Conservation (phyloP, 1,284 basidiomycete genomes). For the Omphalotus olearius region DNA sequence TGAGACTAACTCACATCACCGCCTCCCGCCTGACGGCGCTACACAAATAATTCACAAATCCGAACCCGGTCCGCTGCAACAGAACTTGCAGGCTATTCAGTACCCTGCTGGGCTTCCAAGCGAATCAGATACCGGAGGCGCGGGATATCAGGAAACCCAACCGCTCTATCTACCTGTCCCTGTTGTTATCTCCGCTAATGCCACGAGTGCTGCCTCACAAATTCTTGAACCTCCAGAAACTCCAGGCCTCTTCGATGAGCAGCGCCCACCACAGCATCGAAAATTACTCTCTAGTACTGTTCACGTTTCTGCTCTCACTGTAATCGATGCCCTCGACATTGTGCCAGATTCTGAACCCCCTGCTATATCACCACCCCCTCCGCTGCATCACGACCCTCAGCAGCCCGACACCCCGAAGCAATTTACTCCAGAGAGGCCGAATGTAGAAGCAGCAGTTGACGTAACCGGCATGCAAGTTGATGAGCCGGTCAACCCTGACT, state of each 20-base stretch:
- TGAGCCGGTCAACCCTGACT: constrained; percentile 19
- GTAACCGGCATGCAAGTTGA: constrained; percentile 21
- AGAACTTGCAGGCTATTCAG: not conserved
- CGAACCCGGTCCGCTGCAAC: too few species aligned
- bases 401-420: not conserved
- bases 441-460: constrained; percentile 17
- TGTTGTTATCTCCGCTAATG: too few species aligned
- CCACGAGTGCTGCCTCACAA: too few species aligned
- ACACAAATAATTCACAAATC: too few species aligned
- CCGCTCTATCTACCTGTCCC: constrained; percentile 5
- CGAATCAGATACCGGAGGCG: constrained; percentile 14
- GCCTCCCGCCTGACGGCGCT: too few species aligned
- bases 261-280: not conserved
- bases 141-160: constrained; percentile 20
- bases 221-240: too few species aligned
- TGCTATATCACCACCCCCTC: constrained; percentile 12
- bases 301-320: not conserved
- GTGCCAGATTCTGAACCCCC: constrained; percentile 57
- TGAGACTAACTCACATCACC: not conserved
- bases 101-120: constrained; percentile 6
- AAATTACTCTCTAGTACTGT: not conserved
- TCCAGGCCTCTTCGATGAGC: too few species aligned
- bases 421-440: constrained; percentile 3
- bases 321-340: constrained; percentile 26
- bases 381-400: constrained; percentile 5